phyloP scores from a whole-genome alignment of 257 asterid species.

The Leonotis leonurus region DNA sequence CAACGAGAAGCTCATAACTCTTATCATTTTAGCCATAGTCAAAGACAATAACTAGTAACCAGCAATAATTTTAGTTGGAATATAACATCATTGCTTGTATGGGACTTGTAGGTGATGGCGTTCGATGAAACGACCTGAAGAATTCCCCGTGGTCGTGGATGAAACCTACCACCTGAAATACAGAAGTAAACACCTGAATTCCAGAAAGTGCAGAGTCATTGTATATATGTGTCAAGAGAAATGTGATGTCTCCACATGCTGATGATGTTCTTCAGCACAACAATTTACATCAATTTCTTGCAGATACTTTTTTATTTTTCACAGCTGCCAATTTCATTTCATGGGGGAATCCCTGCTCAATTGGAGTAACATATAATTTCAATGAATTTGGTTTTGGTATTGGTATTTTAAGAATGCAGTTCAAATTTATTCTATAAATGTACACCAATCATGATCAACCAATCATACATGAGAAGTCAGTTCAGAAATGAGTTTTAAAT shows the following conservation, averaged over 20 bases:
- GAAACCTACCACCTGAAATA: not conserved
- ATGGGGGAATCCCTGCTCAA: slow-evolving; percentile 5
- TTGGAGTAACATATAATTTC: not conserved
- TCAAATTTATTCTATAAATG: no score
- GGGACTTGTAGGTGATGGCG: slow-evolving; percentile 40
- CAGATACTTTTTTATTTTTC: slow-evolving; percentile 11
- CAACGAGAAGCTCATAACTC: no score
- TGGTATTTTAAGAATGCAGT: no score
- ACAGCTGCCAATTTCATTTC: slow-evolving; percentile 9
- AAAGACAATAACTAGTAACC: no score
- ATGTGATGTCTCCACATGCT: slow-evolving; percentile 9
- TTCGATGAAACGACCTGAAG: slow-evolving; percentile 38
- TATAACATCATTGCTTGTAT: not conserved
- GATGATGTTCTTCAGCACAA: slow-evolving; percentile 7
- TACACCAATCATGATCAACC: no score
- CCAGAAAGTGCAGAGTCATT: slow-evolving; percentile 31
- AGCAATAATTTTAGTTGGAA: not conserved
- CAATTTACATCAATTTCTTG: slow-evolving; percentile 14
- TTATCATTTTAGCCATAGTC: no score
- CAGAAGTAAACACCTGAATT: slow-evolving; percentile 14
- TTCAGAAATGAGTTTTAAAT: no score
- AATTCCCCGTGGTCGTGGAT: slow-evolving; percentile 19
- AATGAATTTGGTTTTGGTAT: no score
- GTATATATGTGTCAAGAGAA: slow-evolving; percentile 34
- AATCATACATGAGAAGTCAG: no score